Evolutionary conservation across 108 stramenopile species (phyloP).

Genomic region (Cyclotella sp.): DNA sequence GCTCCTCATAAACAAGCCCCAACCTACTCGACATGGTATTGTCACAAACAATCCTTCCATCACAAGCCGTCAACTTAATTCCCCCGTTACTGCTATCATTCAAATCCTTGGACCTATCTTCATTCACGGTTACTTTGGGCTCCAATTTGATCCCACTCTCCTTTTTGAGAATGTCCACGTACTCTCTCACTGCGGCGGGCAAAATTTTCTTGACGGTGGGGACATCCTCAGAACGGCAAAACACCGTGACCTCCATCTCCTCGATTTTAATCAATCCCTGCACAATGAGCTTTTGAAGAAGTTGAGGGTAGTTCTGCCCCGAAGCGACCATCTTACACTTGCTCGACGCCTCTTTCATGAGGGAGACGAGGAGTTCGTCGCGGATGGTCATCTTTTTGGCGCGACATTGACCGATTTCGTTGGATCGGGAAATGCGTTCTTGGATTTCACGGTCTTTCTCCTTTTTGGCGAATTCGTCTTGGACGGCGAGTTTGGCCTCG

Average conservation of each 20-base stretch:
- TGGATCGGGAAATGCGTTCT: conserved; percentile 92
- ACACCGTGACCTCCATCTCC: conserved; percentile 91
- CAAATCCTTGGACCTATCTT: conserved; percentile 72
- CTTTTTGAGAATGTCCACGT: conserved; percentile 92
- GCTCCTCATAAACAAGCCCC: conserved; percentile 90
- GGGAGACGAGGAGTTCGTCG: conserved; percentile 88
- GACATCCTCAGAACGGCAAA: conserved; percentile 91
- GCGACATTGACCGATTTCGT: conserved; percentile 94
- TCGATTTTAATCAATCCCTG: conserved; percentile 99
- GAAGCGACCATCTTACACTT: conserved; percentile 84
- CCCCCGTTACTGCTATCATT: conserved; percentile 89
- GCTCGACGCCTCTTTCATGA: conserved; percentile 77
- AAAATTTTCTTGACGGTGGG: conserved; percentile 77
- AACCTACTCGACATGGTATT: conserved; percentile 95
- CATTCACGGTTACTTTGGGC: conserved; percentile 85
- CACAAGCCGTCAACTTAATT: conserved; percentile 88
- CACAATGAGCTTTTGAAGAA: conserved; percentile 96
- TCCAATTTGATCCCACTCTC: conserved; percentile 86
- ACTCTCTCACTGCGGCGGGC: conserved; percentile 86
- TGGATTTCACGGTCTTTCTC: conserved; percentile 95
- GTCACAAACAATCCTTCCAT: conserved; percentile 96
- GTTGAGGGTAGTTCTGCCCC: conserved; percentile 90
- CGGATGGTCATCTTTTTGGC: conserved; percentile 98
- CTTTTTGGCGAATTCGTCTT: conserved; percentile 97
- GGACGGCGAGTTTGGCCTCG: conserved; percentile 96